These are phyloP conservation scores for Didymella sp. DNA, from an alignment of 2,329 filamentous ascomycete genomes.

Conservation along the genomic window DNA sequence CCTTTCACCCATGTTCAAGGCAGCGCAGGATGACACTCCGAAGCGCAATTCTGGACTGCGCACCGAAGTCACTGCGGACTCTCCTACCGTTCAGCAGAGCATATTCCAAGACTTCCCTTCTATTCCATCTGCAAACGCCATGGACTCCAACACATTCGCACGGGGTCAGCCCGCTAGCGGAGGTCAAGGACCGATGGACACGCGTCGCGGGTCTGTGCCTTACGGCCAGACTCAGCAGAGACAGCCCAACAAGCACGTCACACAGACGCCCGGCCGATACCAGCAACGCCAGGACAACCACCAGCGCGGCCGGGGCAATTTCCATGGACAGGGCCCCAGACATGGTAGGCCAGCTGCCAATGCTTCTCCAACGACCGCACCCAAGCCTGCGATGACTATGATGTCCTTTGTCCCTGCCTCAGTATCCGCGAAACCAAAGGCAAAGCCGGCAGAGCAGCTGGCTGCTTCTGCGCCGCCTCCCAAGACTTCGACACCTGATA, in stretches of 20 bases:
- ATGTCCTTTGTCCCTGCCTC: conserved; percentile 49
- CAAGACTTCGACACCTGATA: conserved; percentile 27
- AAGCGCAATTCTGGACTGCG: conserved; percentile 54
- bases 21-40: conserved; percentile 52
- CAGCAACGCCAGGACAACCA: conserved; percentile 37
- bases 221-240: conserved; percentile 36
- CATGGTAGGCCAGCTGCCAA: conserved; percentile 23
- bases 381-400: conserved; percentile 35
- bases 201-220: conserved; percentile 37
- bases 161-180: conserved; percentile 27
- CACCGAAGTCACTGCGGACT: conserved; percentile 51
- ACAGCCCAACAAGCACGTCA: conserved; percentile 33
- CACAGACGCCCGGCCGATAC: conserved; percentile 34
- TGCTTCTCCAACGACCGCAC: conserved; percentile 23
- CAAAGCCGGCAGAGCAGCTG: conserved; percentile 32
- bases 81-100: conserved; percentile 34
- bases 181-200: conserved; percentile 21
- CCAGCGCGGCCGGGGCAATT: conserved; percentile 24
- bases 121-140: conserved; percentile 23
- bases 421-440: conserved; percentile 39
- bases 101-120: conserved; percentile 37
- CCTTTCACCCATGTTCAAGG: conserved; percentile 58
- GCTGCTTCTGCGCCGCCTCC: conserved; percentile 31
- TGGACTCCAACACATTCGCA: conserved; percentile 31
- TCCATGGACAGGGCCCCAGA: conserved; percentile 20